Percentiles rank a stretch among this genome's conserved stretches.
These are phyloP conservation scores for Pseudopithomyces chartarum DNA, from an alignment of 2,329 filamentous ascomycete species.

Conservation along the genomic window DNA sequence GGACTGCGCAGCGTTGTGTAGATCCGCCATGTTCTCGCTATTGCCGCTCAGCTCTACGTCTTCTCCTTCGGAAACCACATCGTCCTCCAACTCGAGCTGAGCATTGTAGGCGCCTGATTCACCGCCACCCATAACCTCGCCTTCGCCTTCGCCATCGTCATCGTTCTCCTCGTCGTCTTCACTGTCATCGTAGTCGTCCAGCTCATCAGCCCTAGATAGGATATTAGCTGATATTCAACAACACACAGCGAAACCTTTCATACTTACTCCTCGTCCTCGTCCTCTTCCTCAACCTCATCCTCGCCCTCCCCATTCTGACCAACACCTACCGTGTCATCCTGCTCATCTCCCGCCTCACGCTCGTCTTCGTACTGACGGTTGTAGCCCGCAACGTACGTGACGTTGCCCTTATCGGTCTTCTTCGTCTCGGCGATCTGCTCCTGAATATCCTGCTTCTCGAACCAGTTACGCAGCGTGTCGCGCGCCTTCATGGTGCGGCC, in stretches of 20 bases:
- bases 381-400: constrained; percentile 9
- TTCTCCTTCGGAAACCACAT: constrained; percentile 1
- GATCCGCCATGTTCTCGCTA: neutral
- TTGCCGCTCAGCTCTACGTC: neutral
- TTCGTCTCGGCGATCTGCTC: constrained; percentile 17
- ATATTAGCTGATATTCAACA: neutral
- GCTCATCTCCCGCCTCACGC: constrained; percentile 11
- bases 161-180: neutral
- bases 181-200: neutral
- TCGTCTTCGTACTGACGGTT: constrained; percentile 13
- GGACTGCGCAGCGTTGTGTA: neutral
- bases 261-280: neutral
- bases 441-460: constrained; percentile 39
- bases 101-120: neutral
- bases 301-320: constrained; percentile 7
- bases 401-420: constrained; percentile 14
- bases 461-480: constrained; percentile 39
- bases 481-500: constrained; percentile 22
- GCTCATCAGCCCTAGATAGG: neutral
- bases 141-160: neutral
- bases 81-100: too few species aligned
- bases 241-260: too few species aligned
- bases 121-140: constrained; percentile 9
- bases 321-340: constrained; percentile 5
- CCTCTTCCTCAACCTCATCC: constrained; percentile 8